Evolutionary conservation across 2,329 filamentous ascomycete genomes (phyloP).

Genomic region (Hypoxylon sp.): DNA sequence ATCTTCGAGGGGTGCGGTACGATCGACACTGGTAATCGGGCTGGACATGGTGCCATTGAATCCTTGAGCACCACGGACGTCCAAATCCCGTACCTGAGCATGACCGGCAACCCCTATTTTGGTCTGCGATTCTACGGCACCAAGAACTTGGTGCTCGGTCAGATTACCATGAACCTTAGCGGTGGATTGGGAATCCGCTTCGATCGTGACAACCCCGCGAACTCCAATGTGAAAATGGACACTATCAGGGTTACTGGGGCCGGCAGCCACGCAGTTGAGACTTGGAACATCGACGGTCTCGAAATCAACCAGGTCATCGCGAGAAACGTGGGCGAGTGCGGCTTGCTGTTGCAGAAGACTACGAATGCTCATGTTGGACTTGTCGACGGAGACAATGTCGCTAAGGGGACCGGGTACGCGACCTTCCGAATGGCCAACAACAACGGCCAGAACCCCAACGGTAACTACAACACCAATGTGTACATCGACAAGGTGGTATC

Average conservation of each 20-base stretch:
- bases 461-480: slow-evolving; percentile 67
- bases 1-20: slow-evolving; percentile 72
- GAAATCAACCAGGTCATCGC: slow-evolving; percentile 67
- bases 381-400: slow-evolving; percentile 71
- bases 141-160: slow-evolving; percentile 62
- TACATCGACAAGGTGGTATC: slow-evolving; percentile 68
- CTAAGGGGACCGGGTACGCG: slow-evolving; percentile 66
- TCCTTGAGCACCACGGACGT: slow-evolving; percentile 63
- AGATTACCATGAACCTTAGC: slow-evolving; percentile 69
- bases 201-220: slow-evolving; percentile 67
- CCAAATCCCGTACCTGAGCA: slow-evolving; percentile 68
- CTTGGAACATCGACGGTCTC: slow-evolving; percentile 71
- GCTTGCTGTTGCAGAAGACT: slow-evolving; percentile 68
- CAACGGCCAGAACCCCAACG: slow-evolving; percentile 65
- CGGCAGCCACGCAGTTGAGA: slow-evolving; percentile 70
- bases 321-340: slow-evolving; percentile 68
- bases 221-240: slow-evolving; percentile 68
- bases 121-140: slow-evolving; percentile 70
- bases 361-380: slow-evolving; percentile 67
- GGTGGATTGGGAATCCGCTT: slow-evolving; percentile 71
- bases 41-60: slow-evolving; percentile 68
- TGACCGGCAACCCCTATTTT: slow-evolving; percentile 72
- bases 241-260: slow-evolving; percentile 67
- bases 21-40: slow-evolving; percentile 61
- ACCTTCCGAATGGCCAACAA: slow-evolving; percentile 71